phyloP scores from a whole-genome alignment of 305 asterid species.

The Fraxinus xanthoxyloides region DNA sequence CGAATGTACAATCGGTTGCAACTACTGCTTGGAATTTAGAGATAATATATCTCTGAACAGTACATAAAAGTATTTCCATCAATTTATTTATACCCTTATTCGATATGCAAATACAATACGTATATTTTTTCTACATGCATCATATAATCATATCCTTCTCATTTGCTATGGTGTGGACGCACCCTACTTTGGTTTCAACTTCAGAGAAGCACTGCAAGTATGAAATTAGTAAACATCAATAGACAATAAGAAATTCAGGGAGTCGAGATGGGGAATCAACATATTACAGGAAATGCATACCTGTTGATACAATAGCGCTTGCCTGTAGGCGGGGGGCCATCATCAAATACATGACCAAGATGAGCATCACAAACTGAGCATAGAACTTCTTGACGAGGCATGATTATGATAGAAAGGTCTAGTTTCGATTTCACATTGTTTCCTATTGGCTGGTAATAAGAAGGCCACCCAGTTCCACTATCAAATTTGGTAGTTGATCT shows the following conservation, averaged over 20 bases:
- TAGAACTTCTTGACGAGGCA: constrained; percentile 84
- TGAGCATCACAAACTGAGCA: constrained; percentile 84
- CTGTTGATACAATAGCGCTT: constrained; percentile 87
- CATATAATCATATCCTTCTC: not conserved
- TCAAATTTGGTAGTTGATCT: constrained; percentile 88
- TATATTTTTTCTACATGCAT: not conserved
- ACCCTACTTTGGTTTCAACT: constrained; percentile 50
- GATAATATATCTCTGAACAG: not conserved
- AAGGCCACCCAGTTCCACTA: constrained; percentile 97
- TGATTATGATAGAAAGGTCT: constrained; percentile 76
- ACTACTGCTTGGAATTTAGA: not conserved
- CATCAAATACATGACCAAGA: constrained; percentile 86
- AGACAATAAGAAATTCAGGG: not conserved
- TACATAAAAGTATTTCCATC: not conserved
- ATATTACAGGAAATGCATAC: constrained; percentile 27
- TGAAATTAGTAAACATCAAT: not conserved
- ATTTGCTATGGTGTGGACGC: not conserved
- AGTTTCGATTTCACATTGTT: constrained; percentile 79
- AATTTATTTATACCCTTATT: not conserved
- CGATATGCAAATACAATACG: not conserved
- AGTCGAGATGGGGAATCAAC: not conserved
- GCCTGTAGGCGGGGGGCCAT: constrained; percentile 88
- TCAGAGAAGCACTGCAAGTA: constrained; percentile 61
- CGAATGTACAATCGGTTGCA: not conserved
- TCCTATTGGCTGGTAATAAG: constrained; percentile 68